Conservation (phyloP, 345 rosid genomes). For the Linum trigynum region DNA sequence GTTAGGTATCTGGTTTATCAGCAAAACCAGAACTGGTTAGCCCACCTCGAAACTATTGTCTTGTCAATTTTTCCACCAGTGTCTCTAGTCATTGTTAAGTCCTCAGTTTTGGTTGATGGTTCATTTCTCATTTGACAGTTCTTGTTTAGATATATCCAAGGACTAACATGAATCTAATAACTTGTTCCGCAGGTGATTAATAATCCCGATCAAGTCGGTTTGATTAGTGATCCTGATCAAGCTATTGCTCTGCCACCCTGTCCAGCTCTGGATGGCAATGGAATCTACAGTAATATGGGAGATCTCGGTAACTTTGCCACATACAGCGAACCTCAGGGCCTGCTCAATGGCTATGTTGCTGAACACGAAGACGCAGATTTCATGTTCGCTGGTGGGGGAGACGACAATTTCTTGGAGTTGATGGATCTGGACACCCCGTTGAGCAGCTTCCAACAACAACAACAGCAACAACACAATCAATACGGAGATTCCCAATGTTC, state of each 20-base stretch:
- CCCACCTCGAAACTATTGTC: no score
- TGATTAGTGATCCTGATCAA: background rate
- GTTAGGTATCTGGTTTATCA: no score
- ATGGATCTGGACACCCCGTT: slow-evolving; percentile 25
- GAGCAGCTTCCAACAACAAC: background rate
- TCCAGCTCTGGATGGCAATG: slow-evolving; percentile 5
- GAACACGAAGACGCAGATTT: background rate
- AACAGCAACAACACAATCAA: background rate
- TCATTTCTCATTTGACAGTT: background rate
- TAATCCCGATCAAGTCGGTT: background rate
- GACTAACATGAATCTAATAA: background rate
- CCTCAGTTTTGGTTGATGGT: background rate
- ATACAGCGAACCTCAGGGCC: background rate
- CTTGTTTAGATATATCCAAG: background rate
- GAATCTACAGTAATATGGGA: slow-evolving; percentile 13
- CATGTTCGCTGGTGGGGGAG: background rate
- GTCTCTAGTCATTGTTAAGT: no score
- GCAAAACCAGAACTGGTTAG: no score
- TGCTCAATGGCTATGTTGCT: background rate
- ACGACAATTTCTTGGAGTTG: slow-evolving; percentile 18
- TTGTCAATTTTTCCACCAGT: no score
- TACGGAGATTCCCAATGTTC: background rate
- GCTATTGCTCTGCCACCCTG: background rate
- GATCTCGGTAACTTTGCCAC: slow-evolving; percentile 11
- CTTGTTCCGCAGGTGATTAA: slow-evolving; percentile 2